A percentile compares a stretch with the other conserved stretches of the same genome.
Evolutionary conservation across 331 rosid species (phyloP).

Genomic region (Quercus phellos): DNA sequence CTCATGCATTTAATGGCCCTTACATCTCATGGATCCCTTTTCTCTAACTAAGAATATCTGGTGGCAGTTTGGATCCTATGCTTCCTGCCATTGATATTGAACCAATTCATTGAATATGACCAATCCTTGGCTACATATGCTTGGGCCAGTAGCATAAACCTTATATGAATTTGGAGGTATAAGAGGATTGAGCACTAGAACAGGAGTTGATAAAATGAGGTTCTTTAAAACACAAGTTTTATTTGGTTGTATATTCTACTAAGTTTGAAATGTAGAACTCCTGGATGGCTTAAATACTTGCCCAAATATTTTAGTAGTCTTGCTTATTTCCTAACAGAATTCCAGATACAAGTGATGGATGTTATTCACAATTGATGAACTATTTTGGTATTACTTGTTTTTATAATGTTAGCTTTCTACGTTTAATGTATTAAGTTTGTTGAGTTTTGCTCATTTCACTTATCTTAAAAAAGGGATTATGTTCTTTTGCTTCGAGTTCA

Average conservation of each 20-base stretch:
- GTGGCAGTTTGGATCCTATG: background rate
- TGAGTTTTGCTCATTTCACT: background rate
- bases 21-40: background rate
- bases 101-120: background rate
- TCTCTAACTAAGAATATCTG: background rate
- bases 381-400: no score
- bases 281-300: background rate
- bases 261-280: background rate
- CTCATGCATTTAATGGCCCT: background rate
- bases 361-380: background rate
- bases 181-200: background rate
- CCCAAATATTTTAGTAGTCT: background rate
- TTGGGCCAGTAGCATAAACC: background rate
- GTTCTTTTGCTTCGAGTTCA: background rate
- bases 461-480: background rate
- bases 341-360: background rate
- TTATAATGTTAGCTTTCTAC: no score
- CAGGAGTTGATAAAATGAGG: background rate
- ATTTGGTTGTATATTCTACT: background rate
- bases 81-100: background rate
- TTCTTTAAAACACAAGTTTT: background rate
- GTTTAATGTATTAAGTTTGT: background rate
- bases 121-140: background rate
- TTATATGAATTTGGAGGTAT: background rate
- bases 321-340: background rate